Evolutionary conservation across 192 early-diverging fungal genomes (phyloP).

Genomic region (Coemansia sp.): DNA sequence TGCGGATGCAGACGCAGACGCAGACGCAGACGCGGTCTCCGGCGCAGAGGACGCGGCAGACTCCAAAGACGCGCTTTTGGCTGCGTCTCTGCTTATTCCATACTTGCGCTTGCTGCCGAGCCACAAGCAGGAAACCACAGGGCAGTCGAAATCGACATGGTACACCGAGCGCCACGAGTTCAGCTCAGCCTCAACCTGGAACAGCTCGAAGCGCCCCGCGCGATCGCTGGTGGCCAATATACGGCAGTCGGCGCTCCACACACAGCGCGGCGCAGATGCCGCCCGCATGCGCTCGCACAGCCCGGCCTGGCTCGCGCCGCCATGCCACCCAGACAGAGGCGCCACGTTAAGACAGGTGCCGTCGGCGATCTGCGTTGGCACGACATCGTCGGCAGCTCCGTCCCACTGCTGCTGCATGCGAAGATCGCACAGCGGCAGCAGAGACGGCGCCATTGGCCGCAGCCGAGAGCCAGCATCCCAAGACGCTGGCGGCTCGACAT

Average conservation of each 20-base stretch:
- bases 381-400: constrained; percentile 3
- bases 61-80: background rate
- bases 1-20: background rate
- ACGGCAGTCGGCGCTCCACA: constrained; percentile 47
- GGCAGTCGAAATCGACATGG: constrained; percentile 45
- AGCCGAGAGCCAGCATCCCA: constrained; percentile 30
- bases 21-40: background rate
- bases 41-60: background rate
- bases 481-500: constrained; percentile 36
- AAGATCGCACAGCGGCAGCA: constrained; percentile 47
- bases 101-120: constrained; percentile 48
- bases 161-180: constrained; percentile 46
- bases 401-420: constrained; percentile 51
- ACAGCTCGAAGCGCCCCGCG: constrained; percentile 50
- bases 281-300: constrained; percentile 46
- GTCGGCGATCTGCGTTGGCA: background rate
- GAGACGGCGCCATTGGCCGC: constrained; percentile 38
- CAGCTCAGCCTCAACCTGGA: constrained; percentile 36
- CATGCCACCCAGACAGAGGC: constrained; percentile 48
- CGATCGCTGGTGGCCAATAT: constrained; percentile 42
- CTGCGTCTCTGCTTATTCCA: constrained; percentile 36
- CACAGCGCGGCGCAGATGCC: constrained; percentile 42
- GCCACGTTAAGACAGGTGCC: constrained; percentile 28
- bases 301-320: constrained; percentile 35
- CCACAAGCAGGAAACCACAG: constrained; percentile 48